Base-by-base conservation (phyloP, 306 rosid species). In the Vigna unguiculata region DNA sequence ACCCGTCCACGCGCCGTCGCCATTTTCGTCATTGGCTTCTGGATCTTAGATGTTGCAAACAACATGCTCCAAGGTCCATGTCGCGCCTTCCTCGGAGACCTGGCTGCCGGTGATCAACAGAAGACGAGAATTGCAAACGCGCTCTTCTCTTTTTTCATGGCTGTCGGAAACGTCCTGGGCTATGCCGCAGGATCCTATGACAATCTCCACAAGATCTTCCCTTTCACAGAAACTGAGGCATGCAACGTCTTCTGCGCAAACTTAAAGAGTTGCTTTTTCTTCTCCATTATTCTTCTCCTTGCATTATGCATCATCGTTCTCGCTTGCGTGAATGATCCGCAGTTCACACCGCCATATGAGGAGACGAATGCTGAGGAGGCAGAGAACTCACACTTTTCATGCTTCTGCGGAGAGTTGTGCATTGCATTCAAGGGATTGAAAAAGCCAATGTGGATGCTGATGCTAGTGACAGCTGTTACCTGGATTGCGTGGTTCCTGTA, bases 401-500 rank as follows among this genome's bases (percentile, higher is more conserved):
- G 86, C 16, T 67, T 83, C 16, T 9, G 4, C 0, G 82, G 84
- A 0, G 66, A 88, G 1, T 32, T 93, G 5, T 0, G 28, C 1
- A 77, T 69, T 1, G 94, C 94, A 0, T 60, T 91, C 2, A 80
- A 45, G 47, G 83, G 51, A 25, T 17, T 93, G 19, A 17, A 77
- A 22, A 85, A 28, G 25, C 95, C 98, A 0, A 91, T 91, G 98
- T 72, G 93, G 88, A 43, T 90, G 17, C 13, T 93, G 4, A 72
- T 93, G 0, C 0, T 86, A 0, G 96, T 93, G 28, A 93, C 96
- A 8, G 78, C 89, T 0, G 47, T 89, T 1, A 90, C 91, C 17
- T 93, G 96, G 96, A 13, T 91, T 0, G 98, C 89, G 0, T 93
- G 98, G 96, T 93, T 90, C 40, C 94, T 94, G 0, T 93, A 89